Percentiles rank a stretch among this genome's conserved stretches.
Conservation (phyloP, 768 basidiomycete genomes). For the Amanita pseudoporphyria region DNA sequence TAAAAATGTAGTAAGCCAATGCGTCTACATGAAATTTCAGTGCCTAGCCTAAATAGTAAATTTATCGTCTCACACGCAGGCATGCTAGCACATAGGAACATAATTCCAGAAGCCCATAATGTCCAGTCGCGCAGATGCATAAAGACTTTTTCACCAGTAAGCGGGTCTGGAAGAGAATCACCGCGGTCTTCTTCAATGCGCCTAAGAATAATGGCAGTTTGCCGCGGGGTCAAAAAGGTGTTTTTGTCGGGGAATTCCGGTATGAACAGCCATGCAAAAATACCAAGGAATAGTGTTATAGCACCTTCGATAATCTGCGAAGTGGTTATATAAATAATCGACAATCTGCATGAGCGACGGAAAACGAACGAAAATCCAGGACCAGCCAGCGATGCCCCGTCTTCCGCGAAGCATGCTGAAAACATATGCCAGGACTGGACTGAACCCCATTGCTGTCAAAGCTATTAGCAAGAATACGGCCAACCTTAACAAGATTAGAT, state of each 20-base stretch:
- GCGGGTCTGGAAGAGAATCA: constrained; percentile 34
- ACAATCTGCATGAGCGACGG: neutral
- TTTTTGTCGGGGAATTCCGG: constrained; percentile 40
- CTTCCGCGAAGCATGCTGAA: constrained; percentile 31
- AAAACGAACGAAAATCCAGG: constrained; percentile 38
- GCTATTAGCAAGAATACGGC: constrained; percentile 32
- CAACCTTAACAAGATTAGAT: constrained; percentile 3
- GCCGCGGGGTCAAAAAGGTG: constrained; percentile 31
- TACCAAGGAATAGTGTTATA: constrained; percentile 30
- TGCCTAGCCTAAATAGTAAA: neutral
- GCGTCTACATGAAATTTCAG: constrained; percentile 19
- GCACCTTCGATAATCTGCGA: constrained; percentile 33
- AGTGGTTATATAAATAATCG: neutral
- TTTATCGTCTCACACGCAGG: constrained; percentile 25
- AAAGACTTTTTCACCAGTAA: constrained; percentile 27
- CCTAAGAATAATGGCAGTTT: constrained; percentile 33
- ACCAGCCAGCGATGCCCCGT: constrained; percentile 33
- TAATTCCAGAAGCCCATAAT: constrained; percentile 35
- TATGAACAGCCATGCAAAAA: constrained; percentile 31
- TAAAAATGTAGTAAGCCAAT: constrained; percentile 36
- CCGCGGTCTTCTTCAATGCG: constrained; percentile 43
- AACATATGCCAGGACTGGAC: constrained; percentile 34
- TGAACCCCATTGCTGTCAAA: constrained; percentile 29
- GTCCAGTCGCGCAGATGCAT: constrained; percentile 35
- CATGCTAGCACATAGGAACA: constrained; percentile 35